phyloP scores from a whole-genome alignment of 306 rosid genomes.

The Gastrolobium villosum region DNA sequence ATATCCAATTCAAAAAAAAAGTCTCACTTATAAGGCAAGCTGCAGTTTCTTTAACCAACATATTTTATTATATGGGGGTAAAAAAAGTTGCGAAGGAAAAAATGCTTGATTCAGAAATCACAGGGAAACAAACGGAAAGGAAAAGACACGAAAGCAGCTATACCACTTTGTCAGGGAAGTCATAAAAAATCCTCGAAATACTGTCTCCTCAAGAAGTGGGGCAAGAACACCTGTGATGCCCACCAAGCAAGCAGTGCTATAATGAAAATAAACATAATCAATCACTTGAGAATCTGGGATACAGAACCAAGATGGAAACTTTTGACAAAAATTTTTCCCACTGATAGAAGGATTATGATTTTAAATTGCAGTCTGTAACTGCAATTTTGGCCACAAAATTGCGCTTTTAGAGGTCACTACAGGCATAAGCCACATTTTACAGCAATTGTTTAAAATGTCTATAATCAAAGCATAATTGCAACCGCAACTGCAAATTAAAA shows the following conservation, averaged over 20 bases:
- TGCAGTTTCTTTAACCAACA: constrained; percentile 15
- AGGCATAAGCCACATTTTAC: neutral
- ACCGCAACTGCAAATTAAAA: neutral
- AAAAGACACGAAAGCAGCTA: constrained; percentile 13
- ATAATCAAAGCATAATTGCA: constrained; percentile 6
- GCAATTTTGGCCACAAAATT: neutral
- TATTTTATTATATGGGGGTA: constrained; percentile 11
- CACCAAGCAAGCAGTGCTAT: constrained; percentile 91
- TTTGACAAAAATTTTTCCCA: neutral
- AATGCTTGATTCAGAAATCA: constrained; percentile 4
- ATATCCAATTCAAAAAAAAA: constrained; percentile 19
- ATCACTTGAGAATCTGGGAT: constrained; percentile 30
- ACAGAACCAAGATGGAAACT: constrained; percentile 5
- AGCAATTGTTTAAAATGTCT: neutral
- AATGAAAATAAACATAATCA: constrained; percentile 48
- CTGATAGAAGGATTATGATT: neutral
- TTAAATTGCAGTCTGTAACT: constrained; percentile 24
- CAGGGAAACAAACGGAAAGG: constrained; percentile 10
- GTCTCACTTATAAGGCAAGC: constrained; percentile 3
- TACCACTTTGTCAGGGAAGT: constrained; percentile 96
- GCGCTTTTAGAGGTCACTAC: too few relatives aligned
- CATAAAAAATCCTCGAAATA: constrained; percentile 93
- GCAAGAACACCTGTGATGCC: constrained; percentile 94
- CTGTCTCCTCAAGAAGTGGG: constrained; percentile 94
- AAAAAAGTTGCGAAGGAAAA: neutral